Conservation (phyloP, 2,329 filamentous ascomycete genomes). For the Fusarium penzigii region DNA sequence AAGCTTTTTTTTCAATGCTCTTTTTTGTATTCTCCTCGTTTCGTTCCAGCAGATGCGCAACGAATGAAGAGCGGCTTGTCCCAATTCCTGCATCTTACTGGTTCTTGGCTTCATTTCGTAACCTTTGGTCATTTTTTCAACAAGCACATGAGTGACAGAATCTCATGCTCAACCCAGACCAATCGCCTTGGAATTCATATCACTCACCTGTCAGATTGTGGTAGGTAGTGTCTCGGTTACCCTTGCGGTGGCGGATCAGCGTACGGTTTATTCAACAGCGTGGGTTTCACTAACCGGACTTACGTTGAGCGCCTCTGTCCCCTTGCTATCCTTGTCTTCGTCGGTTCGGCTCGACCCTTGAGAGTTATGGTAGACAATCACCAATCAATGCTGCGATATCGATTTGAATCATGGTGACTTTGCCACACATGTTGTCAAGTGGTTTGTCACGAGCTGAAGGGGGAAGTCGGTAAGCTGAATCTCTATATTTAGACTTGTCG, state of each 20-base stretch:
- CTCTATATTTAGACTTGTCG: no score
- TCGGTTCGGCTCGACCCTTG: conserved; percentile 14
- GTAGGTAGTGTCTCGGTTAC: no score
- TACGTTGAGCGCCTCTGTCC: not conserved
- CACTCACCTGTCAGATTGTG: no score
- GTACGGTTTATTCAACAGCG: no score
- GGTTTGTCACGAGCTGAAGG: no score
- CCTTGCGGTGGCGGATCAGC: no score
- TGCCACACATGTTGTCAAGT: not conserved
- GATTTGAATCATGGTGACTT: not conserved
- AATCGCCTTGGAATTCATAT: no score
- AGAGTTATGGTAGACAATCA: not conserved
- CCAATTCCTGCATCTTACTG: not conserved
- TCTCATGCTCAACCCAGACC: no score
- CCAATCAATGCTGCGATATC: conserved; percentile 6
- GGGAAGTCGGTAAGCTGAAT: no score
- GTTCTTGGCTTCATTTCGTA: not conserved
- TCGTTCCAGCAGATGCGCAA: not conserved
- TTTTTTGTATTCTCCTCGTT: not conserved
- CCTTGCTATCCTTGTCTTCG: conserved; percentile 4
- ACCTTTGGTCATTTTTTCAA: no score
- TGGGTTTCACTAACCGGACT: not conserved
- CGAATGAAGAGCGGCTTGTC: not conserved
- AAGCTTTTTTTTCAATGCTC: no score
- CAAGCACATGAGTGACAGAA: no score